Evolutionary conservation across 2,329 filamentous ascomycete species (phyloP).

Genomic region (Coleophoma crateriformis): DNA sequence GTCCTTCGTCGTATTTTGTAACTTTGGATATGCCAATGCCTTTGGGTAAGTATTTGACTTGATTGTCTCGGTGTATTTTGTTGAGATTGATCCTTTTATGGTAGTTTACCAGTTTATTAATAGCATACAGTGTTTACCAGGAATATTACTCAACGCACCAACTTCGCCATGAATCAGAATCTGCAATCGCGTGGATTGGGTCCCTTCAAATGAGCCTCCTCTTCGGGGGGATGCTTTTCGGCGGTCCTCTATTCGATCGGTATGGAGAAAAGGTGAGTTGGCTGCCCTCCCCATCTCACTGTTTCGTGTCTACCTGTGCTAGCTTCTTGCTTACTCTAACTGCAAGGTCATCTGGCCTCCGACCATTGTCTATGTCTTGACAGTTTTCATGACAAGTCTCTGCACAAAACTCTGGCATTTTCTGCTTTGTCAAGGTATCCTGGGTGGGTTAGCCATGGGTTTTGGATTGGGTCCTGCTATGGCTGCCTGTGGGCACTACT

Average conservation of each 20-base stretch:
- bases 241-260: constrained; percentile 55
- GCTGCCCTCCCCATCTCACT: too few relatives aligned
- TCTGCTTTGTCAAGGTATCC: constrained; percentile 26
- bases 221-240: constrained; percentile 42
- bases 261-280: constrained; percentile 45
- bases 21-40: constrained; percentile 43
- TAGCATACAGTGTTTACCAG: constrained; percentile 45
- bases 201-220: constrained; percentile 50
- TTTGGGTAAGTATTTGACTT: constrained; percentile 27
- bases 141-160: constrained; percentile 48
- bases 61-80: too few relatives aligned
- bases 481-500: constrained; percentile 38
- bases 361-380: constrained; percentile 12
- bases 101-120: background rate
- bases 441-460: constrained; percentile 29
- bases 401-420: constrained; percentile 29
- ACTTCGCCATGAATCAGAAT: constrained; percentile 40
- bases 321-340: background rate
- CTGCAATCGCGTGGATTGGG: constrained; percentile 54
- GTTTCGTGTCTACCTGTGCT: background rate
- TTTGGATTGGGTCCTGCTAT: constrained; percentile 33
- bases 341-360: constrained; percentile 31
- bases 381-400: constrained; percentile 30
- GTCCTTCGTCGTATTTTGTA: constrained; percentile 36
- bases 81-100: too few relatives aligned